Conservation (phyloP, 2,329 filamentous ascomycete species). For the Pseudodiploospora longispora region DNA sequence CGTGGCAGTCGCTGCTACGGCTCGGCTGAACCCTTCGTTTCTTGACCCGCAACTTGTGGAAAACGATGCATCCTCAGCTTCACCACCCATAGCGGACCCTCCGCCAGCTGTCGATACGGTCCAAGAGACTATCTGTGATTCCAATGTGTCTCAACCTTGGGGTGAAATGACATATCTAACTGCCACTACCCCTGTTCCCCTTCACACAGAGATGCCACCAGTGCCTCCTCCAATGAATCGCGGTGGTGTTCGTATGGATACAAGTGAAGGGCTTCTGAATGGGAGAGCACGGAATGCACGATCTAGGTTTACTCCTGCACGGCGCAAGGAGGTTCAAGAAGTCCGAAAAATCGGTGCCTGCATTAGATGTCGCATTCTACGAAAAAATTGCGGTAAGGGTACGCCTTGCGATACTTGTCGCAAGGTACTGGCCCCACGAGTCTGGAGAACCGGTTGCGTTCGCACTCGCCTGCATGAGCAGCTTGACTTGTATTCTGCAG, state of each 20-base stretch:
- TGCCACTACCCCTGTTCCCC: slow-evolving; percentile 23
- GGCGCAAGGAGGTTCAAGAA: slow-evolving; percentile 58
- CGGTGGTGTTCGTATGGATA: slow-evolving; percentile 48
- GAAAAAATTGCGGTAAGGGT: slow-evolving; percentile 59
- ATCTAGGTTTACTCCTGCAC: slow-evolving; percentile 47
- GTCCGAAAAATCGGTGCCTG: slow-evolving; percentile 58
- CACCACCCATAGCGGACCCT: slow-evolving; percentile 19
- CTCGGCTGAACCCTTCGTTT: slow-evolving; percentile 45
- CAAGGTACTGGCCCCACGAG: slow-evolving; percentile 53
- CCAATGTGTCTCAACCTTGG: slow-evolving; percentile 36
- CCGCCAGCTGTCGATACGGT: slow-evolving; percentile 3
- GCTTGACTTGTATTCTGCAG: slow-evolving; percentile 55
- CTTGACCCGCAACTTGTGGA: slow-evolving; percentile 43
- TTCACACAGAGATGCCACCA: slow-evolving; percentile 22
- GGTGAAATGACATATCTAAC: slow-evolving; percentile 45
- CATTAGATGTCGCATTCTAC: slow-evolving; percentile 56
- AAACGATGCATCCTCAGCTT: slow-evolving; percentile 21
- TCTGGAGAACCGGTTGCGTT: slow-evolving; percentile 59
- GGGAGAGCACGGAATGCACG: slow-evolving; percentile 46
- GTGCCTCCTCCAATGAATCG: slow-evolving; percentile 26
- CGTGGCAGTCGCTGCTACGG: slow-evolving; percentile 48
- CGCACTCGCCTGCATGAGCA: slow-evolving; percentile 54
- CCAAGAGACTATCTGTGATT: slow-evolving; percentile 14
- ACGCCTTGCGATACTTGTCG: slow-evolving; percentile 56
- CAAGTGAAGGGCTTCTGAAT: slow-evolving; percentile 32